Conservation (phyloP, 1,284 basidiomycete genomes). For the Cryptococcus wingfieldii region DNA sequence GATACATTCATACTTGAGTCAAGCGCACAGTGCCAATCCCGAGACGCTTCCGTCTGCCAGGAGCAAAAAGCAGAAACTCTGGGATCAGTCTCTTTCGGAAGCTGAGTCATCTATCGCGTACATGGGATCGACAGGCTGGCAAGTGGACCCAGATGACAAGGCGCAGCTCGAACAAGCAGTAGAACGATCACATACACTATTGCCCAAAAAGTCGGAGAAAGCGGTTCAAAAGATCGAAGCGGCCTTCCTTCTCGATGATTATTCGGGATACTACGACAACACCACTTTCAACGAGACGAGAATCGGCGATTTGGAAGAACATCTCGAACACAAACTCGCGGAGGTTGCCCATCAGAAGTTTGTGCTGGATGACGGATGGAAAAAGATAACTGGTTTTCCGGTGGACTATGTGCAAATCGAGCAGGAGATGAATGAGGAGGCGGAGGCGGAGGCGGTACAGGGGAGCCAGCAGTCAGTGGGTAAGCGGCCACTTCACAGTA, state of each 20-base stretch:
- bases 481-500: too few species aligned
- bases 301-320: background rate
- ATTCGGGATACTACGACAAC: background rate
- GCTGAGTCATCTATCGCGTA: background rate
- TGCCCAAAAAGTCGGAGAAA: background rate
- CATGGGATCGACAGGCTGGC: background rate
- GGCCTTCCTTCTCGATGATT: background rate
- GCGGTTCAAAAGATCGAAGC: background rate
- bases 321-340: background rate
- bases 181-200: background rate
- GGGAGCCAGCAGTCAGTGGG: too few species aligned
- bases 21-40: background rate
- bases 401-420: background rate
- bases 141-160: background rate
- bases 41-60: background rate
- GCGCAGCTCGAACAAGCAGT: background rate
- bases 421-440: too few species aligned
- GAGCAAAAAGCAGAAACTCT: background rate
- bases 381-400: background rate
- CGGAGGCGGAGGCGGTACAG: too few species aligned
- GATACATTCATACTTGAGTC: background rate
- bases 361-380: background rate
- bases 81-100: background rate
- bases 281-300: background rate
- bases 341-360: background rate